Percentiles rank a stretch among this genome's conserved stretches.
Evolutionary conservation across 2,329 filamentous ascomycete genomes (phyloP).

Genomic region (Juglanconis oblonga): DNA sequence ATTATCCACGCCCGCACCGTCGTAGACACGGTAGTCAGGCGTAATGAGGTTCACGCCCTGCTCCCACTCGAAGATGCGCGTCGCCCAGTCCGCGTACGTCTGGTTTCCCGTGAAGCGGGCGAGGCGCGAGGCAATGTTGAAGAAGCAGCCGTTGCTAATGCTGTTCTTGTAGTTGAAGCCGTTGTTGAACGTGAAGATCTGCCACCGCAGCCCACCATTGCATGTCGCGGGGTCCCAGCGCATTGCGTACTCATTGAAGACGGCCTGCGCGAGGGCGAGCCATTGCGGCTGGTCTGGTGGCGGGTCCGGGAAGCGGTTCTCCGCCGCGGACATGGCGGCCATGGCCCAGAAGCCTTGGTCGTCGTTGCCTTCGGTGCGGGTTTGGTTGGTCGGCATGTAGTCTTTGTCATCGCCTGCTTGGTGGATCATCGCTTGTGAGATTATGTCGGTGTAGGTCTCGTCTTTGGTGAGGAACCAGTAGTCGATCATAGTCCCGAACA

Average conservation of each 20-base stretch:
- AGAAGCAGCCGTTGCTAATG: slow-evolving; percentile 68
- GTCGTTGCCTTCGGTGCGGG: slow-evolving; percentile 63
- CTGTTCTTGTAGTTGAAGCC: slow-evolving; percentile 69
- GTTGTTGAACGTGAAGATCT: slow-evolving; percentile 75
- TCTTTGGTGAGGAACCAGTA: slow-evolving; percentile 72
- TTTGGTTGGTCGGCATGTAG: slow-evolving; percentile 67
- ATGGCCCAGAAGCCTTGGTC: slow-evolving; percentile 86
- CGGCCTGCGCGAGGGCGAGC: slow-evolving; percentile 74
- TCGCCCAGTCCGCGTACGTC: slow-evolving; percentile 76
- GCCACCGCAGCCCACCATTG: slow-evolving; percentile 77
- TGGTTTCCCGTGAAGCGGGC: slow-evolving; percentile 75
- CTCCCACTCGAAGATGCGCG: slow-evolving; percentile 68
- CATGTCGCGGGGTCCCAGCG: slow-evolving; percentile 69
- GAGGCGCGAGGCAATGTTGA: slow-evolving; percentile 67
- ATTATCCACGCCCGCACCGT: slow-evolving; percentile 46
- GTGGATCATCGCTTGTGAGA: slow-evolving; percentile 56
- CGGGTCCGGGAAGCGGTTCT: slow-evolving; percentile 72
- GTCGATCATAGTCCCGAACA: slow-evolving; percentile 70
- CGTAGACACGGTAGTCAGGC: slow-evolving; percentile 52
- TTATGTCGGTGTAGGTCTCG: slow-evolving; percentile 58
- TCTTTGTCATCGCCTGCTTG: slow-evolving; percentile 58
- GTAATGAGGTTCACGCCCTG: slow-evolving; percentile 53
- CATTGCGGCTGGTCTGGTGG: slow-evolving; percentile 63
- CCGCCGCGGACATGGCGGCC: slow-evolving; percentile 74
- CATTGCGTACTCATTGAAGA: slow-evolving; percentile 73